Evolutionary conservation across 495 filamentous ascomycete genomes (phyloP), one percentile per base, ranked within the genome.

Genomic region (Parathielavia hyrcaniae): DNA sequence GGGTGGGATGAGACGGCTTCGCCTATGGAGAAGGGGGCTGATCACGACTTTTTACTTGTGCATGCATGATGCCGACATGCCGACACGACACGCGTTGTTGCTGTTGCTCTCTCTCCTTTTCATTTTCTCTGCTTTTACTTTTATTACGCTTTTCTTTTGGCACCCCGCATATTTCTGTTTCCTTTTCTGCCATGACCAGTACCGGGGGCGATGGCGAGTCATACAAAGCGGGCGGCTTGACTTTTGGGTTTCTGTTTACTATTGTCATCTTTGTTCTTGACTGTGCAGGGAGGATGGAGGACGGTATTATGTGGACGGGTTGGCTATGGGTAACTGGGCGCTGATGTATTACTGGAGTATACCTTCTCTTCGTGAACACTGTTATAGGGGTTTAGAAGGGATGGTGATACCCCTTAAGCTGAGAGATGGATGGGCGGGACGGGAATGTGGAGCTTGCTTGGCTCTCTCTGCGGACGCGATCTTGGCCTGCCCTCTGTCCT

Each of bases 371-470:
- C 53, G 61, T 55, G 61, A 67, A 58, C 64, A 54, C 61, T 41
- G 45, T 43, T 58, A 58, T 67, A 64, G 65, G 62, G 58, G 63
- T 63, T 66, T 59, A 61, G 64, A 66, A 63, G 61, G 65, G 62
- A 61, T 62, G 53, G 26, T 50, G 57, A 61, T 67, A 62, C 65
- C 62, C 60, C 60, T n/a, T n/a, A n/a, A n/a, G n/a, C n/a, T 41
- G 57, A 59, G 38, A 26, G 49, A 60, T 48, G 30, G 57, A 17
- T 40, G 47, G 26, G 8, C 11, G 43, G 52, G 41, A 47, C 10
- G 52, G 40, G 40, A 55, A 35, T 14, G n/a, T 4, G 32, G 32
- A 46, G 38, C 39, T 53, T 38, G 38, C 9, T 55, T 17, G n/a
- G 23, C 36, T 45, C 39, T 50, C 48, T 36, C 22, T 26, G 38